Percentiles rank a stretch among this genome's conserved stretches.
Evolutionary conservation across 495 filamentous ascomycete species (phyloP).

Genomic region (Ramalina intermedia): DNA sequence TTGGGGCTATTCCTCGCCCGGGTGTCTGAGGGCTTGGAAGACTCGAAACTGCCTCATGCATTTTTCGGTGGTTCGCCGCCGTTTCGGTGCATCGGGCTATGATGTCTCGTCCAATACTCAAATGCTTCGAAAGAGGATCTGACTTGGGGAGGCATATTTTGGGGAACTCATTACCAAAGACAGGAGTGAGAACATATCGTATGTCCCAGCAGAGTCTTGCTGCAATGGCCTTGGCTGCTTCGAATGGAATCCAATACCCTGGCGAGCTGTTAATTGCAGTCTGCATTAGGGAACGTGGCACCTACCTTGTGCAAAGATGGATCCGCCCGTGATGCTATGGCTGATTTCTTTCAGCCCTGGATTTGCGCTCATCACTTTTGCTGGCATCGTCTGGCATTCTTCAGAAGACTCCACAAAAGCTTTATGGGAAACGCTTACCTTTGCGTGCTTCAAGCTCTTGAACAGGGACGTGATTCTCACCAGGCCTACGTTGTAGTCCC

Average conservation of each 20-base stretch:
- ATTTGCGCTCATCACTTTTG: constrained; percentile 65
- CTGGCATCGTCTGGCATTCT: constrained; percentile 56
- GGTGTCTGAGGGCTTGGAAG: not conserved
- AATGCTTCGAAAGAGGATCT: constrained; percentile 43
- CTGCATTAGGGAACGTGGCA: not conserved
- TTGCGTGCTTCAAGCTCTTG: constrained; percentile 73
- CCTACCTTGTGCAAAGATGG: constrained; percentile 77
- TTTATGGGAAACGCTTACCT: constrained; percentile 37
- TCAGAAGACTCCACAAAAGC: constrained; percentile 6
- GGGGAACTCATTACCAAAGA: constrained; percentile 77
- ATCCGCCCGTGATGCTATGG: constrained; percentile 88
- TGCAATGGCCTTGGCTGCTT: constrained; percentile 68
- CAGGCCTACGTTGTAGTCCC: constrained; percentile 94
- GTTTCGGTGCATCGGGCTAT: constrained; percentile 39
- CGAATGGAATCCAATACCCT: constrained; percentile 97
- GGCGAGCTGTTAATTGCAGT: constrained; percentile 7
- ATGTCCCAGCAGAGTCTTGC: constrained; percentile 80
- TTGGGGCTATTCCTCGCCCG: not conserved
- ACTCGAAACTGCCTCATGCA: constrained; percentile 11
- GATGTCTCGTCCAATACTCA: constrained; percentile 52
- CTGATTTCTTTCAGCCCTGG: constrained; percentile 71
- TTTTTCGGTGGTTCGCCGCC: constrained; percentile 24
- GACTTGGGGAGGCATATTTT: constrained; percentile 48
- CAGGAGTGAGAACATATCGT: constrained; percentile 65
- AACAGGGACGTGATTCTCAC: constrained; percentile 92